Evolutionary conservation across 2,329 filamentous ascomycete genomes (phyloP).

Genomic region (Fusarium fracticaudum): DNA sequence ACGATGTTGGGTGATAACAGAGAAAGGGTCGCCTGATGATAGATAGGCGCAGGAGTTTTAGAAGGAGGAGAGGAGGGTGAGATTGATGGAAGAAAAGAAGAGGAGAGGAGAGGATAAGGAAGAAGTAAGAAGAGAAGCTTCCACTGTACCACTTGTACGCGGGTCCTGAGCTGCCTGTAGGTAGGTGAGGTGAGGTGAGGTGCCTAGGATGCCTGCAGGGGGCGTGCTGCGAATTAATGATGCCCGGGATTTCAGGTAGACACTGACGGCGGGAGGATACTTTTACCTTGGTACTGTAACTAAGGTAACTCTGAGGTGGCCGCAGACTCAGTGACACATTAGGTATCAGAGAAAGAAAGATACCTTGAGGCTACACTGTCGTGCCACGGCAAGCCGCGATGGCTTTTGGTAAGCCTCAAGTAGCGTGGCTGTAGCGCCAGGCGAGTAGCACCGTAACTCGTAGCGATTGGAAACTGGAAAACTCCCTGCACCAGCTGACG

Average conservation of each 20-base stretch:
- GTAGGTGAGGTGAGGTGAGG: background rate
- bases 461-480: conserved; percentile 15
- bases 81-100: conserved; percentile 27
- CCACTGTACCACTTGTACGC: conserved; percentile 13
- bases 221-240: conserved; percentile 19
- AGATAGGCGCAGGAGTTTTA: background rate
- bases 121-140: conserved; percentile 35
- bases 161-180: conserved; percentile 22
- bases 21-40: background rate
- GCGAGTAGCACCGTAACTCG: conserved; percentile 14
- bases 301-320: background rate
- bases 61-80: conserved; percentile 15
- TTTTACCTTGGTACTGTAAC: background rate
- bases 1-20: background rate
- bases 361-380: conserved; percentile 12
- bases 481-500: conserved; percentile 39
- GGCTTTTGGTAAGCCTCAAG: background rate
- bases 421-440: conserved; percentile 13
- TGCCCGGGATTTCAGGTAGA: conserved; percentile 15
- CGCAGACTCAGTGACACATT: conserved; percentile 9
- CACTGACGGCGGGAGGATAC: background rate
- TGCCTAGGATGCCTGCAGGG: background rate
- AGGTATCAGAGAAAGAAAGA: background rate
- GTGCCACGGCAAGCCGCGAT: background rate
- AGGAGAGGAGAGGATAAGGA: conserved; percentile 25